Conservation (phyloP, 2,329 filamentous ascomycete species). For the Colletotrichum scovillei region DNA sequence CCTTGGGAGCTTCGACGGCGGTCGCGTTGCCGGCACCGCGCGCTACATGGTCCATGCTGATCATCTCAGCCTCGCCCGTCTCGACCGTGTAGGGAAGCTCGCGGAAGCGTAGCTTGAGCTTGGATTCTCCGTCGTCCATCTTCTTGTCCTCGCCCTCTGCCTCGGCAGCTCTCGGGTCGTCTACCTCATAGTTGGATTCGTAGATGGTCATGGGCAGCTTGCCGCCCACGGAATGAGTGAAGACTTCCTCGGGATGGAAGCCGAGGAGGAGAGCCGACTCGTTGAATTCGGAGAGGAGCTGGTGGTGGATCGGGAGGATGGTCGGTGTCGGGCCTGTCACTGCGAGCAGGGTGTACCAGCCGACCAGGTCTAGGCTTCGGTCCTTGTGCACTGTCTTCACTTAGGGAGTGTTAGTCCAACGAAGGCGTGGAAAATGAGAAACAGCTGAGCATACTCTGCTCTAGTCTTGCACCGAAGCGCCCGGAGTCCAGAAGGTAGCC, state of each 20-base stretch:
- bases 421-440: neutral
- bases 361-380: conserved; percentile 86
- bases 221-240: conserved; percentile 71
- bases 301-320: conserved; percentile 81
- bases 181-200: conserved; percentile 84
- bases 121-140: conserved; percentile 73
- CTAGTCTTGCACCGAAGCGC: conserved; percentile 83
- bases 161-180: conserved; percentile 57
- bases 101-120: conserved; percentile 77
- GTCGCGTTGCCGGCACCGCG: conserved; percentile 85
- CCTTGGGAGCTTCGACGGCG: conserved; percentile 57
- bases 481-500: conserved; percentile 71
- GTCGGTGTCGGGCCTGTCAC: conserved; percentile 75
- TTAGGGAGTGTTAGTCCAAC: conserved; percentile 48
- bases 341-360: conserved; percentile 88
- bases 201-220: conserved; percentile 92
- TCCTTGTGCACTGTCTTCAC: conserved; percentile 91
- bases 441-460: conserved; percentile 75
- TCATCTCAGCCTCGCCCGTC: conserved; percentile 97
- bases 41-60: conserved; percentile 93
- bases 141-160: conserved; percentile 74
- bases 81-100: conserved; percentile 90
- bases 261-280: conserved; percentile 89
- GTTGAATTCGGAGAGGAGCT: conserved; percentile 80
- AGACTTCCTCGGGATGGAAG: conserved; percentile 78